Percentiles rank a stretch among this genome's conserved stretches.
Conservation (phyloP, 352 stramenopile genomes). For the Hyaloperonospora brassicae region DNA sequence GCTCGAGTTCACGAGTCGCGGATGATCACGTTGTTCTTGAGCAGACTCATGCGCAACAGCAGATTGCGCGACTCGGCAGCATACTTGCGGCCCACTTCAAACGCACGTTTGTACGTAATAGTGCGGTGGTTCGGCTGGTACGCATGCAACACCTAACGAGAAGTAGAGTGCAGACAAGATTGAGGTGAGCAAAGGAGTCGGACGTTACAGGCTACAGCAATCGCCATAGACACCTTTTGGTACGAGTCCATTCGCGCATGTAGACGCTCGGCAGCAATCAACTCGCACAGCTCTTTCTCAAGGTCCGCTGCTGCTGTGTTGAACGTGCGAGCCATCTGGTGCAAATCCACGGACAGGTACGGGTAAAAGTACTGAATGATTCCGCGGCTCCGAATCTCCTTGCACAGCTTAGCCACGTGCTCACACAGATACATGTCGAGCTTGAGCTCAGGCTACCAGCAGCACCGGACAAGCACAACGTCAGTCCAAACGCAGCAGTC, state of each 20-base stretch:
- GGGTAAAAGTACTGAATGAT: conserved; percentile 88
- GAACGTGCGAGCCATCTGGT: conserved; percentile 83
- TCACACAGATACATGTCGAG: conserved; percentile 74
- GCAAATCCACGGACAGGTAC: conserved; percentile 80
- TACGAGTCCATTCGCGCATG: conserved; percentile 84
- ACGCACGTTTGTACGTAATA: conserved; percentile 72
- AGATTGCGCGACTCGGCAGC: conserved; percentile 72
- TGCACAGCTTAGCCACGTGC: conserved; percentile 66
- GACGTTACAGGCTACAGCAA: no score
- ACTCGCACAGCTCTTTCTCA: conserved; percentile 69
- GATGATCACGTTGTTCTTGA: conserved; percentile 83
- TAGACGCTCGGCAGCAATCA: conserved; percentile 70
- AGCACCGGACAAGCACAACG: no score
- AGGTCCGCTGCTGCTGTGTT: conserved; percentile 51
- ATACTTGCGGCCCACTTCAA: conserved; percentile 77
- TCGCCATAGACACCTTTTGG: no score
- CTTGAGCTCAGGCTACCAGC: conserved; percentile 46
- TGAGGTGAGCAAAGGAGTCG: no score
- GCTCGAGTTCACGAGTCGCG: conserved; percentile 61
- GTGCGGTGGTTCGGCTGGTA: conserved; percentile 71
- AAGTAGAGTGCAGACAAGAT: no score
- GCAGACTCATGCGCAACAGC: conserved; percentile 75
- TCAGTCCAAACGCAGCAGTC: no score
- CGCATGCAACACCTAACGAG: conserved; percentile 79
- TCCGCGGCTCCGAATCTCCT: conserved; percentile 75